Conservation (phyloP, 2,329 filamentous ascomycete species). For the Amylocarpus encephaloides region DNA sequence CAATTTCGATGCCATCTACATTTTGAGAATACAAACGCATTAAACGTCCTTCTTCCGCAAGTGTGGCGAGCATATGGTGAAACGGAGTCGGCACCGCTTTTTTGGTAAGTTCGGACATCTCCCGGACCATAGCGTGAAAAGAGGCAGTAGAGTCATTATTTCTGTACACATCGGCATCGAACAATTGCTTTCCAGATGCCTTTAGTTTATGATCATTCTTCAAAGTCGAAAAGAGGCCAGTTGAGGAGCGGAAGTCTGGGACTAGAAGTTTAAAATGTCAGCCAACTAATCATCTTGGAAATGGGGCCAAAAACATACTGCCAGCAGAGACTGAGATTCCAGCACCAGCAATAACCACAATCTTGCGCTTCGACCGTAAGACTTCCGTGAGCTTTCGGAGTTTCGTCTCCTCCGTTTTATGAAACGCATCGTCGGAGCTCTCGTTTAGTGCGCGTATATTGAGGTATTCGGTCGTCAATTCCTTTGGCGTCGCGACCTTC, state of each 20-base stretch:
- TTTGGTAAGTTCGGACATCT: constrained; percentile 72
- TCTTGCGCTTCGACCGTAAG: constrained; percentile 85
- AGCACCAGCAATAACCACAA: constrained; percentile 92
- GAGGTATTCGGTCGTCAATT: constrained; percentile 76
- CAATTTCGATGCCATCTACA: constrained; percentile 89
- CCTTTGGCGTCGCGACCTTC: constrained; percentile 55
- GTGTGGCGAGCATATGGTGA: constrained; percentile 85
- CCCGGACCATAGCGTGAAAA: constrained; percentile 94
- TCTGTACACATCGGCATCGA: constrained; percentile 96
- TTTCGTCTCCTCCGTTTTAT: constrained; percentile 50
- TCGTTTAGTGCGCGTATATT: constrained; percentile 54
- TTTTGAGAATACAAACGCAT: constrained; percentile 94
- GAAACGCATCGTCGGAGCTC: constrained; percentile 39
- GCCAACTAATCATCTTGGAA: constrained; percentile 14
- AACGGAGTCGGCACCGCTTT: constrained; percentile 78
- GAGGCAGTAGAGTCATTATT: constrained; percentile 81
- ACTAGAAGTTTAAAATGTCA: constrained; percentile 42
- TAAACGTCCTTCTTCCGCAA: constrained; percentile 80
- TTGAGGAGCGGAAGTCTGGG: constrained; percentile 90
- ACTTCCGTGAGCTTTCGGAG: constrained; percentile 67
- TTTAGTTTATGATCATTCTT: constrained; percentile 86
- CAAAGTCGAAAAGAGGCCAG: constrained; percentile 80
- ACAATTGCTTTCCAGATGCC: constrained; percentile 88
- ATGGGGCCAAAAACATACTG: constrained; percentile 45
- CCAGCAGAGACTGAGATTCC: constrained; percentile 96